A percentile compares a stretch with the other conserved stretches of the same genome.
phyloP scores from a whole-genome alignment of 2,329 filamentous ascomycete genomes.

The Helicocarpus griseus region DNA sequence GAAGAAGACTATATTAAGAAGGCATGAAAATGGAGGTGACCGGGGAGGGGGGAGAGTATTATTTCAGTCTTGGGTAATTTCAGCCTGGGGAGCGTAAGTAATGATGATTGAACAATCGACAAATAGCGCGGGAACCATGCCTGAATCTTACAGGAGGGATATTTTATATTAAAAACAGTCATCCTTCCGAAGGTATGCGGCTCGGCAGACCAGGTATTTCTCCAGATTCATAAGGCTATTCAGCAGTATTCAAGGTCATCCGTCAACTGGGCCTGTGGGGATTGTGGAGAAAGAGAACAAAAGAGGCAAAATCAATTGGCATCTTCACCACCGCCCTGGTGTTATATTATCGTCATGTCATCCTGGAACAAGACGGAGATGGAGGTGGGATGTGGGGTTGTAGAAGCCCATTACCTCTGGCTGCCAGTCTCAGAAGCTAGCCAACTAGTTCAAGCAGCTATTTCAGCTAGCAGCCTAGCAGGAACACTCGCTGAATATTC shows the following conservation, averaged over 20 bases:
- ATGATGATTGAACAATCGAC: too few species aligned
- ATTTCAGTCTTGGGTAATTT: background rate
- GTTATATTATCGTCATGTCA: background rate
- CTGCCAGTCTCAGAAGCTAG: background rate
- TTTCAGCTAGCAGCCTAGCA: background rate
- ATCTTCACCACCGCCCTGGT: too few species aligned
- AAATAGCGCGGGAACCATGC: background rate
- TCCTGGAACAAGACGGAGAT: background rate
- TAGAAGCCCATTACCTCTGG: background rate
- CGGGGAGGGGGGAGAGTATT: too few species aligned
- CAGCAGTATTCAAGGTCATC: too few species aligned
- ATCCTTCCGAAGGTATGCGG: background rate
- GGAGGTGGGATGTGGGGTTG: background rate
- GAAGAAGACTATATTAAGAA: background rate
- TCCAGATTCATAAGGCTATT: too few species aligned
- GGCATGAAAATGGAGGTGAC: background rate
- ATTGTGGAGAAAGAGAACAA: background rate
- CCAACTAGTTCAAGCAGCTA: background rate
- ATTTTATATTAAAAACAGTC: background rate
- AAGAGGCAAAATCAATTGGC: too few species aligned
- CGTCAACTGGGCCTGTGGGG: too few species aligned
- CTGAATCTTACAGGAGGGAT: background rate
- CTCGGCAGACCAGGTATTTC: background rate
- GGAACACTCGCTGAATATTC: too few species aligned
- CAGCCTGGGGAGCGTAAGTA: background rate